These are phyloP conservation scores for Sherardia arvensis DNA, from an alignment of 257 asterid genomes.

Conservation along the genomic window DNA sequence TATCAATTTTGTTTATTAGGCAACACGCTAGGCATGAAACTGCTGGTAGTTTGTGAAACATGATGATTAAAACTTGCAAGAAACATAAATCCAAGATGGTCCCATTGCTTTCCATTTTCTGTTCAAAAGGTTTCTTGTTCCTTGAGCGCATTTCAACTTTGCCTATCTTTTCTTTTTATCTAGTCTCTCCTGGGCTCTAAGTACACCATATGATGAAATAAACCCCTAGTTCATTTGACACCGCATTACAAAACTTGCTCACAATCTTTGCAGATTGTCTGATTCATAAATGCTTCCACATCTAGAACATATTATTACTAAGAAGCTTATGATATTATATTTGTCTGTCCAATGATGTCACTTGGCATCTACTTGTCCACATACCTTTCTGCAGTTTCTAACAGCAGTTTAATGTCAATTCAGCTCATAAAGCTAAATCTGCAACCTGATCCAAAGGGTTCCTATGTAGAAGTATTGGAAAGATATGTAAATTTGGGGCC, in stretches of 20 bases:
- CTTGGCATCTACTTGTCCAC: not conserved
- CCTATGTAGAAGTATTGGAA: constrained; percentile 84
- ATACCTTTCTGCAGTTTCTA: not conserved
- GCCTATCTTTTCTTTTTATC: no score
- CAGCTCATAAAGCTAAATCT: constrained; percentile 83
- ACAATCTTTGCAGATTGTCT: not conserved
- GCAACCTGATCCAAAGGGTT: constrained; percentile 78
- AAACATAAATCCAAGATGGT: no score
- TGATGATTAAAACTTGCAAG: no score
- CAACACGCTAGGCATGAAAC: no score
- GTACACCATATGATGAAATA: no score
- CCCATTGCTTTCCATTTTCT: no score
- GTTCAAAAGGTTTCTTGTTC: no score
- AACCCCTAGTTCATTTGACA: not conserved
- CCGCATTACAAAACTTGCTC: not conserved
- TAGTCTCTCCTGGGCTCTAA: no score
- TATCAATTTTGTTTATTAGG: no score
- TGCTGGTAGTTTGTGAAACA: no score
- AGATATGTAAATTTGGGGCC: constrained; percentile 92
- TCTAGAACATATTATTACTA: not conserved
- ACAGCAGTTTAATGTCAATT: constrained; percentile 11
- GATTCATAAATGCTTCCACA: not conserved
- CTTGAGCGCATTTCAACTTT: no score
- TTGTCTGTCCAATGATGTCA: not conserved
- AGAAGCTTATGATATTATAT: not conserved